Conservation (phyloP, 352 stramenopile genomes). For the Phytopythium boreale region DNA sequence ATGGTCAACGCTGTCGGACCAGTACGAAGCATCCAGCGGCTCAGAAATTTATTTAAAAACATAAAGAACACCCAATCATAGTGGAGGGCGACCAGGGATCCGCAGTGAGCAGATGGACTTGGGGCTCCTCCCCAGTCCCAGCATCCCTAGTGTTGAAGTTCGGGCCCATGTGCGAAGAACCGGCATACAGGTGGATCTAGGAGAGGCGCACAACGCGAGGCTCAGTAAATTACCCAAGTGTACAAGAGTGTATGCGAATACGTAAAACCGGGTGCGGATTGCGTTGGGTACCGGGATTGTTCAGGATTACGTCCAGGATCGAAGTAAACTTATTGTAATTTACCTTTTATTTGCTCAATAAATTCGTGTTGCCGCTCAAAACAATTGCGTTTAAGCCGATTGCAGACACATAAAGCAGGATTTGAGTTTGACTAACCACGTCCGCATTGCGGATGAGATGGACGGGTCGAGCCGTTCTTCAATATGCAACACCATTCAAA, state of each 20-base stretch:
- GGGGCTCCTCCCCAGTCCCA: background rate
- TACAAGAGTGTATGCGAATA: background rate
- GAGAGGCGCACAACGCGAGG: background rate
- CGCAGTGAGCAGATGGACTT: too few species aligned
- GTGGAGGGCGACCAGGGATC: background rate
- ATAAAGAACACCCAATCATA: background rate
- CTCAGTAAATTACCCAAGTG: too few species aligned
- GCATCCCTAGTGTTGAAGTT: conserved; percentile 4
- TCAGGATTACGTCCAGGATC: background rate
- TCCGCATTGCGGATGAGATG: background rate
- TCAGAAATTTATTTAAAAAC: background rate
- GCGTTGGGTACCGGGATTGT: too few species aligned
- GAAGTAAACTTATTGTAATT: background rate
- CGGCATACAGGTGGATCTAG: background rate
- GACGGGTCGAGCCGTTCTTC: too few species aligned
- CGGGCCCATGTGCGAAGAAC: background rate
- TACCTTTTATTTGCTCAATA: background rate
- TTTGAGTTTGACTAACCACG: background rate
- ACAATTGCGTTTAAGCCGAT: background rate
- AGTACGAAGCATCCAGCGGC: background rate
- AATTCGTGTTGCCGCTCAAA: background rate
- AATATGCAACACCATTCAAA: too few species aligned
- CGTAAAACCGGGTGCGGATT: background rate
- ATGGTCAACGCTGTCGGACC: background rate
- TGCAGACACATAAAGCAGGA: background rate